Conservation (phyloP, 179 eudicot species). For the Beta corolliflora region DNA sequence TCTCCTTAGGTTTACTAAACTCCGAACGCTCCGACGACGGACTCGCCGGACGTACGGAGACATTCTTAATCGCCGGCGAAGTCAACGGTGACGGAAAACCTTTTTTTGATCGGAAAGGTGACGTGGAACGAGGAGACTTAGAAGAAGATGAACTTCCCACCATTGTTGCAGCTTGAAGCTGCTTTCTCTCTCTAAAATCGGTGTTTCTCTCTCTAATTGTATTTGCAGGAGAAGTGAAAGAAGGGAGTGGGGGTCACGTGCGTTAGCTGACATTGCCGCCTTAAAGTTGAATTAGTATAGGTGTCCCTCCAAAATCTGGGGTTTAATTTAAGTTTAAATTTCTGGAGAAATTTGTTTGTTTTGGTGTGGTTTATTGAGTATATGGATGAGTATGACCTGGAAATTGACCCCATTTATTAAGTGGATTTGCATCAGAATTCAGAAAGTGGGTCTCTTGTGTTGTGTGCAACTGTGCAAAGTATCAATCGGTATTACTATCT, state of each 20-base stretch:
- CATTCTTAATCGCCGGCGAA: neutral
- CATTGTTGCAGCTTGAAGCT: neutral
- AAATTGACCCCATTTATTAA: neutral
- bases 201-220: too few relatives aligned
- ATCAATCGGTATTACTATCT: too few relatives aligned
- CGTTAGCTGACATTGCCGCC: slow-evolving; percentile 19
- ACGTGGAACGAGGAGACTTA: slow-evolving; percentile 14
- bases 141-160: slow-evolving; percentile 8
- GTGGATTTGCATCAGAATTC: neutral
- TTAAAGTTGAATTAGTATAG: neutral
- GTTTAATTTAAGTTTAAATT: neutral
- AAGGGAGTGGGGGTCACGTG: slow-evolving; percentile 8
- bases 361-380: neutral
- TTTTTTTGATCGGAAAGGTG: neutral
- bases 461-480: neutral
- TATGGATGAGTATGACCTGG: neutral
- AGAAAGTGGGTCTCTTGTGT: neutral
- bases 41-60: neutral
- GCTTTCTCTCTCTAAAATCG: neutral
- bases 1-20: slow-evolving; percentile 10
- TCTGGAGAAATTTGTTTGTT: neutral
- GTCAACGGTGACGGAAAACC: neutral
- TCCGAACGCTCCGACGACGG: neutral
- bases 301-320: slow-evolving; percentile 10
- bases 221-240: too few relatives aligned